Conservation (phyloP, 352 stramenopile genomes). For the Pythium rishiriense region DNA sequence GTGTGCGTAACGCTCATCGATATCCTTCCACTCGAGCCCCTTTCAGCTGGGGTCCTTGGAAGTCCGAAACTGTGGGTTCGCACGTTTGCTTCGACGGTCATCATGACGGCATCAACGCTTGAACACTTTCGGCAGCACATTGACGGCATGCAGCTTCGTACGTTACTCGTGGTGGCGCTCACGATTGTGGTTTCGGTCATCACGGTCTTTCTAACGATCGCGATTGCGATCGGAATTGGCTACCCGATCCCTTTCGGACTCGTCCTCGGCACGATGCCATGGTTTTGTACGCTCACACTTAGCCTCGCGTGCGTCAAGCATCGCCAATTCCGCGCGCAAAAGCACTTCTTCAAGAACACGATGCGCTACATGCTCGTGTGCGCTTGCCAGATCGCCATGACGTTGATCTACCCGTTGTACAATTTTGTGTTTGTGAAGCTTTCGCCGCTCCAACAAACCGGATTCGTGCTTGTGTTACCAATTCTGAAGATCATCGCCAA, state of each 20-base stretch:
- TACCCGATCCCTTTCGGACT: constrained; percentile 21
- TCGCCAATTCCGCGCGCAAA: not conserved
- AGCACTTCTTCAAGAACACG: not conserved
- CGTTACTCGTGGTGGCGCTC: not conserved
- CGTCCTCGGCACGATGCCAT: constrained; percentile 10
- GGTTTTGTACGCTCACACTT: constrained; percentile 13
- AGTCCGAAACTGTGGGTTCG: constrained; percentile 24
- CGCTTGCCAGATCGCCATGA: constrained; percentile 19
- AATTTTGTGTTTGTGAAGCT: constrained; percentile 38
- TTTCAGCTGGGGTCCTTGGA: not conserved
- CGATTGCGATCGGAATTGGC: constrained; percentile 10
- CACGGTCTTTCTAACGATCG: constrained; percentile 9
- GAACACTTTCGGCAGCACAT: constrained; percentile 22
- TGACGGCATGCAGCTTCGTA: constrained; percentile 2
- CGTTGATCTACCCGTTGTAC: constrained; percentile 42
- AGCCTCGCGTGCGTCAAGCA: not conserved
- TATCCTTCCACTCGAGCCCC: constrained; percentile 9
- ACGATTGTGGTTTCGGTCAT: constrained; percentile 8
- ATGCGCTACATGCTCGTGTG: constrained; percentile 17
- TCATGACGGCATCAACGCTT: constrained; percentile 11
- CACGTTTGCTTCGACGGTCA: constrained; percentile 6
- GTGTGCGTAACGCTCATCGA: constrained; percentile 12
- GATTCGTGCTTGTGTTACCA: constrained; percentile 38
- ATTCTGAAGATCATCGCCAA: constrained; percentile 45
- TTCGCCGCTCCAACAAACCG: constrained; percentile 22